Evolutionary conservation across 2,329 filamentous ascomycete species (phyloP), one percentile per base, ranked within the genome.

Genomic region (Nigrospora sphaerica): DNA sequence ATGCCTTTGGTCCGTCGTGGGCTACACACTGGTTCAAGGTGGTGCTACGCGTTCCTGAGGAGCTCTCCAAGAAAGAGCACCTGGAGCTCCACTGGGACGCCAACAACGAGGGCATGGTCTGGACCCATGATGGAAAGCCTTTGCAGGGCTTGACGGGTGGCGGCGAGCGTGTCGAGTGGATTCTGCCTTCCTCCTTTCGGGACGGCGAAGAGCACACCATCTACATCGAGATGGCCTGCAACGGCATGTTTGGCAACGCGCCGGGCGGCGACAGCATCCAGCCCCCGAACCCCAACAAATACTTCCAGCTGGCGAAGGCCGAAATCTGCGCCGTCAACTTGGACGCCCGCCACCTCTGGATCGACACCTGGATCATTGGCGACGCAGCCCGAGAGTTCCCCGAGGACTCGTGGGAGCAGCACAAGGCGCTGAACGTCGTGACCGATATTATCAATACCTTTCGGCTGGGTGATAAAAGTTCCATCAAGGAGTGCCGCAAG

Each of bases 141-240:
- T 73, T 96, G 31, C 93, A 98, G 66, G 93, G 93, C 13, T 71
- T 98, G 57, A 96, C 91, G 1, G 93, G 93, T 16, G 85, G 86
- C 46, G 88, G 88, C 36, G 93, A 98, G 60, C 80, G 93, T 45
- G 78, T 84, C 14, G 90, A 97, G 67, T 98, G 92, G 91, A 81
- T 95, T 49, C 74, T 98, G 39, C 92, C 93, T 10, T 74, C 88
- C 43, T 73, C 74, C 14, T 95, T 87, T 69, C 80, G 87, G 51
- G 88, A 95, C 63, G 91, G 89, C 45, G 83, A 92, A 62, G 80
- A 90, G 58, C 91, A 97, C 64, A 81, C 77, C 16, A 87, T 98
- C 58, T 98, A 96, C 65, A 85, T 98, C 53, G 93, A 98, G 70
- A 95, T 97, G 88, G 93, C 93, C 17, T 97, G 93, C 70, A 98